Conservation (phyloP, 805 yeast species). For the Kodamaea jinghongensis region DNA sequence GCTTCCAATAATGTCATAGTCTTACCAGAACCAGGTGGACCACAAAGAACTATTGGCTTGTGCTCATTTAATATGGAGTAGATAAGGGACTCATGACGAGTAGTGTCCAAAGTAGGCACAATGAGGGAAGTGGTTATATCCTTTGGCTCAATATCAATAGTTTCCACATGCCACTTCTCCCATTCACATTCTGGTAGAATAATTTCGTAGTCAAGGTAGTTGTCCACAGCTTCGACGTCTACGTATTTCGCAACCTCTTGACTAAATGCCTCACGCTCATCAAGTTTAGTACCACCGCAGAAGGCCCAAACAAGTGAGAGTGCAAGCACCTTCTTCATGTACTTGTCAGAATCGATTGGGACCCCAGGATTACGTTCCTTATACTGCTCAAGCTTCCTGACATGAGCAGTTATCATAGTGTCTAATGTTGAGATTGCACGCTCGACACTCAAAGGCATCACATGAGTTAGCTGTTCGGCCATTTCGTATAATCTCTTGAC, state of each 20-base stretch:
- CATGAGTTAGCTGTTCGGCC: slow-evolving; percentile 39
- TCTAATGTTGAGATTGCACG: slow-evolving; percentile 40
- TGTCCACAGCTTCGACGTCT: slow-evolving; percentile 5
- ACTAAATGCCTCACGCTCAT: slow-evolving; percentile 40
- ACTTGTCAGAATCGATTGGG: slow-evolving; percentile 23
- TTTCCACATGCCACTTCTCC: slow-evolving; percentile 45
- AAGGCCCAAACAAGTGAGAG: slow-evolving; percentile 59
- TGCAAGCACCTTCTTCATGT: slow-evolving; percentile 30
- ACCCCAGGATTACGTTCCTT: slow-evolving; percentile 9
- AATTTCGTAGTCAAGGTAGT: slow-evolving; percentile 41
- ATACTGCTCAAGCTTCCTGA: slow-evolving; percentile 20
- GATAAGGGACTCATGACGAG: slow-evolving; percentile 61
- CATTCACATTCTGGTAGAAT: slow-evolving; percentile 47
- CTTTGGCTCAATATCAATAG: slow-evolving; percentile 51
- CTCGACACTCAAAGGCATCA: slow-evolving; percentile 46
- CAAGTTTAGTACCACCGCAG: slow-evolving; percentile 50
- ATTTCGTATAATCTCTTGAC: slow-evolving; percentile 6
- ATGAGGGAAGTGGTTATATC: slow-evolving; percentile 60
- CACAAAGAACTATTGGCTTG: slow-evolving; percentile 71
- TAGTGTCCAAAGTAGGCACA: slow-evolving; percentile 78
- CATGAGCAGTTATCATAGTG: slow-evolving; percentile 37
- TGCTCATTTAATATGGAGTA: slow-evolving; percentile 54
- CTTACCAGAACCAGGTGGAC: slow-evolving; percentile 97
- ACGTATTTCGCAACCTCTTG: slow-evolving; percentile 7
- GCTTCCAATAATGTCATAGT: slow-evolving; percentile 84